Evolutionary conservation across 352 stramenopile species (phyloP).

Genomic region (Plasmopara halstedii): DNA sequence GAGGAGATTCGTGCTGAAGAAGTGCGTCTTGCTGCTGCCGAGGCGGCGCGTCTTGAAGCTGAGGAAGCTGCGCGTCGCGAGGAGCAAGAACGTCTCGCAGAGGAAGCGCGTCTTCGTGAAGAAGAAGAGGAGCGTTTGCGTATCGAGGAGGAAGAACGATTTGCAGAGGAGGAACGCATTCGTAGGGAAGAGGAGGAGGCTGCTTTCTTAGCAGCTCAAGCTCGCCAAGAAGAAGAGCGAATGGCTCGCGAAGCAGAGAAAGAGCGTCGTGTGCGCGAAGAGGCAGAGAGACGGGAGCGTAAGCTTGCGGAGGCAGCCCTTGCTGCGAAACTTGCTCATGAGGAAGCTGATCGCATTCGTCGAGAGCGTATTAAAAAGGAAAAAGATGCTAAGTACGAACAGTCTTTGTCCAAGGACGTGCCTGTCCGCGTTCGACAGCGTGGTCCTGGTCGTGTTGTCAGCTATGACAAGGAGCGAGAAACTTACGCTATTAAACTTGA

Average conservation of each 20-base stretch:
- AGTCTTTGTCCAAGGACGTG: slow-evolving; percentile 81
- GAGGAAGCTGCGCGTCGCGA: slow-evolving; percentile 14
- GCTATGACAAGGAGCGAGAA: slow-evolving; percentile 75
- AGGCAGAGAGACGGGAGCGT: slow-evolving; percentile 35
- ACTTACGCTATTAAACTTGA: slow-evolving; percentile 71
- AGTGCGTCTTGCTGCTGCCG: slow-evolving; percentile 11
- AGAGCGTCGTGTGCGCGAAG: slow-evolving; percentile 21
- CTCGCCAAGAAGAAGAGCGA: slow-evolving; percentile 22
- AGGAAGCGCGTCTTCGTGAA: slow-evolving; percentile 12
- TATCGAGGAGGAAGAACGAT: slow-evolving; percentile 20
- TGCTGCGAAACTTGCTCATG: slow-evolving; percentile 27
- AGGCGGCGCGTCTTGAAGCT: slow-evolving; percentile 13
- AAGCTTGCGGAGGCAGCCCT: slow-evolving; percentile 35
- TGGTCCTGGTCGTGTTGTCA: slow-evolving; percentile 59
- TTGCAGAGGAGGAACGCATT: slow-evolving; percentile 19
- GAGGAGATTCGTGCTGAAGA: slow-evolving; percentile 22
- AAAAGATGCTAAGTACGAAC: slow-evolving; percentile 78
- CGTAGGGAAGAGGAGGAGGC: slow-evolving; percentile 17
- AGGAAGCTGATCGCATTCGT: slow-evolving; percentile 42
- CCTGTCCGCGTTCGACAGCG: slow-evolving; percentile 72
- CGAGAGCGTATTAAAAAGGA: slow-evolving; percentile 49
- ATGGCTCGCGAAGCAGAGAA: slow-evolving; percentile 22
- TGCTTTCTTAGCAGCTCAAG: slow-evolving; percentile 6
- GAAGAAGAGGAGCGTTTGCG: slow-evolving; percentile 26
- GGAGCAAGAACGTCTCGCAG: slow-evolving; percentile 21